Evolutionary conservation across 2,329 filamentous ascomycete genomes (phyloP), one percentile per base, ranked within the genome.

Genomic region (Paraphoma chrysanthemicola): DNA sequence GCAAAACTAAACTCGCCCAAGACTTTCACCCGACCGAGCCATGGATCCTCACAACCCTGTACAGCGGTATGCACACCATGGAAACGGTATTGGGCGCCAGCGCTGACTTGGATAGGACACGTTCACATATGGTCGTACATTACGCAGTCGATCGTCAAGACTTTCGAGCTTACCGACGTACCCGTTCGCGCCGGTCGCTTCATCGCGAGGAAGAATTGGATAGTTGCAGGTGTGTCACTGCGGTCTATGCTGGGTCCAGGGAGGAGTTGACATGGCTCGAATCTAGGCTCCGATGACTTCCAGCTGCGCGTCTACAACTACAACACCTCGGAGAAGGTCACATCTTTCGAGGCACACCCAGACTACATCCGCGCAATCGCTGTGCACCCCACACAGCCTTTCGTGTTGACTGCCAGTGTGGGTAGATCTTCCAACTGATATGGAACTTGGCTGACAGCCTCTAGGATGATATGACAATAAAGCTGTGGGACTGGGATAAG

Each of bases 401-500:
- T 97, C 72, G 92, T 98, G 51, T 84, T 99, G 57, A 99, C 95
- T 52, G 95, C 95, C 63, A 97, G 93, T 62, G 73, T 76, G 57
- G 51, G 72, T 73, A 59, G 42, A 50, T 42, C 28, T 36, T 9
- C 14, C 14, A 16, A 18, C 49, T 17, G 14, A 7, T 33, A 12
- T 49, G n/a, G 46, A 36, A 44, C 33, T 42, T 42, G 50, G 62
- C 69, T 75, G 57, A 76, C 57, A 30, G 47, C 47, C 48, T 41
- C 23, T 54, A 75, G 68, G 71, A 76, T 72, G 72, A 76, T 51
- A 78, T 76, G 75, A 77, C 75, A 54, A 97, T 97, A 76, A 97
- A 95, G 84, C 85, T 97, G 48, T 99, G 95, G 93, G 93, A 99
- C 77, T 99, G 95, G 95, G 95, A 99, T 70, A 96, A 95, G 79